phyloP scores from a whole-genome alignment of 2,329 filamentous ascomycete genomes.

The Cryphonectria radicalis region DNA sequence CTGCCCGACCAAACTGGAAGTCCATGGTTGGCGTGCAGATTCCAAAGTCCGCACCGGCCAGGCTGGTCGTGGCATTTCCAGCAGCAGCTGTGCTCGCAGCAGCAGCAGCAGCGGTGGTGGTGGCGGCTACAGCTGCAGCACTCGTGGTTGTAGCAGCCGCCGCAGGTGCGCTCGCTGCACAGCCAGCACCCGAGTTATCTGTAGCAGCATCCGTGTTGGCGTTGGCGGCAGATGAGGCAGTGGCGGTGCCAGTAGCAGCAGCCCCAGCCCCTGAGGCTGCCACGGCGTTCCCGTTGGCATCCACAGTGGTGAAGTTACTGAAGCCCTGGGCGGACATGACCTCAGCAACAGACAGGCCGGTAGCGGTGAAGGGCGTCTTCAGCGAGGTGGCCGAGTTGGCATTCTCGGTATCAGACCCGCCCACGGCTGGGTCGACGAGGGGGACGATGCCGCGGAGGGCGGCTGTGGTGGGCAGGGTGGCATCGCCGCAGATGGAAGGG shows the following conservation, averaged over 20 bases:
- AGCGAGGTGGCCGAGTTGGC: slow-evolving; percentile 58
- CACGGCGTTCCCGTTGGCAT: slow-evolving; percentile 36
- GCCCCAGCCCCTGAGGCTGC: slow-evolving; percentile 25
- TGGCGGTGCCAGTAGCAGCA: slow-evolving; percentile 25
- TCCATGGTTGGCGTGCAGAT: slow-evolving; percentile 26
- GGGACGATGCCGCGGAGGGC: slow-evolving; percentile 66
- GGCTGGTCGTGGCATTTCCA: slow-evolving; percentile 1
- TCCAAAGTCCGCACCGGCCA: slow-evolving; percentile 24
- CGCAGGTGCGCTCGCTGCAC: neutral
- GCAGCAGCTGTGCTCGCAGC: neutral
- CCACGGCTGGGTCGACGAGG: slow-evolving; percentile 65
- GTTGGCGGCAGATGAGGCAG: slow-evolving; percentile 22
- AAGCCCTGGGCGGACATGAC: slow-evolving; percentile 65
- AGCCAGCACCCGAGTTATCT: neutral
- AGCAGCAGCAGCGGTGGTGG: slow-evolving; percentile 8
- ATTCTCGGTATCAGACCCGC: slow-evolving; percentile 58
- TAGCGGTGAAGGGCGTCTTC: slow-evolving; percentile 56
- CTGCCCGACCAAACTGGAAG: slow-evolving; percentile 20
- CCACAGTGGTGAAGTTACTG: slow-evolving; percentile 55
- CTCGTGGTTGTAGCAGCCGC: neutral
- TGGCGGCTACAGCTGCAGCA: neutral
- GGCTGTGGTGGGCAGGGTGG: slow-evolving; percentile 61
- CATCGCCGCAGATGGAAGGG: slow-evolving; percentile 64
- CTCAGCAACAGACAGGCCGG: slow-evolving; percentile 64
- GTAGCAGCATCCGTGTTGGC: neutral